phyloP scores from a whole-genome alignment of 1,284 basidiomycete genomes.

The Trametes pubescens region DNA sequence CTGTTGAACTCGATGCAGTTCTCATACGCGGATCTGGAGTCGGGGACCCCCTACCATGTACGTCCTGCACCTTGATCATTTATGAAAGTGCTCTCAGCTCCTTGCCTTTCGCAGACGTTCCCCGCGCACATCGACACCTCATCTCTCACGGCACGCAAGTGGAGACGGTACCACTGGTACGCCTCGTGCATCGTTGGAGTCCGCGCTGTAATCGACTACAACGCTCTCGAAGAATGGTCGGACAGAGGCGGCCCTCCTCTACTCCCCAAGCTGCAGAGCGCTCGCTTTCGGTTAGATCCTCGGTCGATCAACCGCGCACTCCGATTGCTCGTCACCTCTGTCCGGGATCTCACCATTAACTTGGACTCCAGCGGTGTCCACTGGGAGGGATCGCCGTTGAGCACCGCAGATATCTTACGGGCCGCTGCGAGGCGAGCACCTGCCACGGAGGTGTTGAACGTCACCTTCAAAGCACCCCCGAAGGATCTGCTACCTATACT shows the following conservation, averaged over 20 bases:
- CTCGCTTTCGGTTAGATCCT: constrained; percentile 6
- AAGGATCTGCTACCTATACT: constrained; percentile 3
- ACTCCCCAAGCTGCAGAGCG: constrained; percentile 9
- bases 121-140: neutral
- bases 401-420: constrained; percentile 2
- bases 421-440: constrained; percentile 8
- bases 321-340: constrained; percentile 1
- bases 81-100: neutral
- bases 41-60: constrained; percentile 13
- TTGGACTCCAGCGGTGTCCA: constrained; percentile 2
- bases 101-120: neutral
- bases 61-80: neutral
- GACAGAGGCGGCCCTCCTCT: constrained; percentile 19
- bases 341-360: constrained; percentile 10
- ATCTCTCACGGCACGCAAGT: neutral
- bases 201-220: constrained; percentile 12
- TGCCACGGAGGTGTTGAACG: constrained; percentile 6
- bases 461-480: constrained; percentile 10
- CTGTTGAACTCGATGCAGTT: constrained; percentile 12
- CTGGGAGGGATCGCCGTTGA: neutral
- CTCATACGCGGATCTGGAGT: constrained; percentile 10
- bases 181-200: constrained; percentile 13
- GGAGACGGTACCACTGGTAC: constrained; percentile 19
- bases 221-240: constrained; percentile 17
- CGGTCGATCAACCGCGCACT: constrained; percentile 14